Percentiles rank a stretch among this genome's conserved stretches.
Conservation (phyloP, 1,284 basidiomycete species). For the Laetiporus sulphureus region DNA sequence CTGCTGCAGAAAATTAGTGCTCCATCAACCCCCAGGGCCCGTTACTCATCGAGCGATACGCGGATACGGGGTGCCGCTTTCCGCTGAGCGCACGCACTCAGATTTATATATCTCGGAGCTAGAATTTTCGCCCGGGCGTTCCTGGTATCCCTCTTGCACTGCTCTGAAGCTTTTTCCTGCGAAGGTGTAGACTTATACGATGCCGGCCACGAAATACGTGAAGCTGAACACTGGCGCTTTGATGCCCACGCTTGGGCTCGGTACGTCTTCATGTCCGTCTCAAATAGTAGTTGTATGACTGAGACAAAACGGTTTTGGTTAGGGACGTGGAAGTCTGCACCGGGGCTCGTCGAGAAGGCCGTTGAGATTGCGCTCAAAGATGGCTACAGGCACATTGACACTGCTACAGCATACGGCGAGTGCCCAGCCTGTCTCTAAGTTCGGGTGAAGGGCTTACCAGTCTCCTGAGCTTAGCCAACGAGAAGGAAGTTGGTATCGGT, state of each 20-base stretch:
- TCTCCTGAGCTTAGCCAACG: slow-evolving; percentile 35
- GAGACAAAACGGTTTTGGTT: slow-evolving; percentile 2
- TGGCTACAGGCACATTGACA: slow-evolving; percentile 77
- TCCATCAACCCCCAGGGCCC: not conserved
- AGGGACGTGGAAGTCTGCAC: slow-evolving; percentile 78
- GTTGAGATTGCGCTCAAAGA: slow-evolving; percentile 67
- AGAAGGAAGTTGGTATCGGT: slow-evolving; percentile 71
- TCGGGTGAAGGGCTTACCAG: not conserved
- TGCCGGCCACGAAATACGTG: slow-evolving; percentile 30
- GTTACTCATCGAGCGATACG: not conserved
- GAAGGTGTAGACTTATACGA: too few species aligned
- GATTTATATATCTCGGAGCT: not conserved
- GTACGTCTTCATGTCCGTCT: slow-evolving; percentile 28
- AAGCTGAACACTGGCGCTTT: slow-evolving; percentile 69
- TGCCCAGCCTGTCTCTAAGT: not conserved
- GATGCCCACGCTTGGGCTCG: slow-evolving; percentile 75
- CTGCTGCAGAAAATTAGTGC: not conserved
- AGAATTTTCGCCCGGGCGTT: too few species aligned
- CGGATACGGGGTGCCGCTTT: not conserved
- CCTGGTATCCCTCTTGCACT: too few species aligned
- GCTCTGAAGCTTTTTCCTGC: too few species aligned
- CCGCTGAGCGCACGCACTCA: not conserved
- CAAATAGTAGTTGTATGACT: too few species aligned
- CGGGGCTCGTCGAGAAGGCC: slow-evolving; percentile 57
- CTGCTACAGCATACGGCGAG: slow-evolving; percentile 38